Base-by-base conservation (phyloP, 2,329 filamentous ascomycete species). In the Byssoonygena ceratinophila region DNA sequence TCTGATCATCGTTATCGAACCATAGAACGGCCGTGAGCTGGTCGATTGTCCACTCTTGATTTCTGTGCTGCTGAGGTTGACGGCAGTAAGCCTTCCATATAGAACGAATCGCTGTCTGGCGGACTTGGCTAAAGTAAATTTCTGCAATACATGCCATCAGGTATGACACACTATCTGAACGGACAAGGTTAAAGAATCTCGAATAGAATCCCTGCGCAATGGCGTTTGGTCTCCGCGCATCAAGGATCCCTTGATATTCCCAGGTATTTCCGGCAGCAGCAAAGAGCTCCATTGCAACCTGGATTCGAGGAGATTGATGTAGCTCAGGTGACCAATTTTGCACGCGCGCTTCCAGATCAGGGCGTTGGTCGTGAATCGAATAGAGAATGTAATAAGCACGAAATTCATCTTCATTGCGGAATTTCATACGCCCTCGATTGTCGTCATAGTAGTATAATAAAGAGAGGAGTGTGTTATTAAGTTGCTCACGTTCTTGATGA, bases 141-240 rank as follows among this genome's bases (percentile, higher is more conserved):
- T 83, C 81, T 1, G 79, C 77, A 22, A 81, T 78, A 63, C 81
- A 83, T 6, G 76, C 80, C 75, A 81, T 79, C 6, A 83, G 66
- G 59, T 82, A 84, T 0, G 80, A 78, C 1, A 80, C 73, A 29
- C 71, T 68, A 2, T 70, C 69, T 0, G 79, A 82, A 51, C 71
- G 69, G 39, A 83, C 64, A 16, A 80, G 59, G 8, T 68, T 71
- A 72, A 81, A 84, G 58, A 83, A 83, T 1, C 71, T 69, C 45
- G 73, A 66, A 64, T 77, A 80, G 55, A 82, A 79, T 23, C 76
- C 76, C 56, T 79, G 77, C 5, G 77, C 79, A 51, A 80, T 73
- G 6, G 74, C 66, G 58, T 77, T 76, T 4, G 68, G 68, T 44
- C 71, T 68, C 50, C 68, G 68, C 14, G 74, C 69, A 54, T 74